phyloP scores from a whole-genome alignment of 1,284 basidiomycete species.

The Tilletia indica region DNA sequence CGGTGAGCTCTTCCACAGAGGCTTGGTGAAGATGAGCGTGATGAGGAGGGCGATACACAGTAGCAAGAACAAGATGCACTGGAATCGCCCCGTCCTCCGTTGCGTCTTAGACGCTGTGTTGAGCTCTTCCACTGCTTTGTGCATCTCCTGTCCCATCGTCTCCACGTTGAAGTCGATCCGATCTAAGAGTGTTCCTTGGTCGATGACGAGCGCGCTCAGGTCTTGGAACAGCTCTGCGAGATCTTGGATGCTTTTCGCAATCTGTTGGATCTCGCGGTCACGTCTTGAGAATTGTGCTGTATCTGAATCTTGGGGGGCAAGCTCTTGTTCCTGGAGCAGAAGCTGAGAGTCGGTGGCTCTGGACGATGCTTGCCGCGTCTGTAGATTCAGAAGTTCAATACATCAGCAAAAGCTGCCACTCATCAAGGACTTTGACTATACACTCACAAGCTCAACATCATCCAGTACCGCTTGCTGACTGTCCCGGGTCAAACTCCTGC shows the following conservation, averaged over 20 bases:
- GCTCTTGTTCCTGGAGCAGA: conserved; percentile 25
- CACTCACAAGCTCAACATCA: conserved; percentile 47
- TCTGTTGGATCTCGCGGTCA: conserved; percentile 77
- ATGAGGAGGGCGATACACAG: conserved; percentile 83
- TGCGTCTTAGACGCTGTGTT: conserved; percentile 86
- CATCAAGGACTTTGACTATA: conserved; percentile 53
- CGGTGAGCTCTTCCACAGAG: conserved; percentile 50
- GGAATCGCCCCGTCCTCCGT: conserved; percentile 82
- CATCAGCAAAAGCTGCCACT: conserved; percentile 47
- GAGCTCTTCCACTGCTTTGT: conserved; percentile 81
- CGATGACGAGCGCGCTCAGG: conserved; percentile 85
- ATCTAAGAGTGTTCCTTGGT: conserved; percentile 94
- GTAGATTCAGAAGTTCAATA: background rate
- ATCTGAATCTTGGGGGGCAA: conserved; percentile 18
- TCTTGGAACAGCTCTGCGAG: conserved; percentile 96
- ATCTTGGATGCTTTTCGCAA: conserved; percentile 84
- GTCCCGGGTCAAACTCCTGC: conserved; percentile 28
- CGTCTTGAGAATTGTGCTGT: conserved; percentile 44
- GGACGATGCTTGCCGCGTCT: conserved; percentile 15
- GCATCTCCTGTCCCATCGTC: conserved; percentile 75
- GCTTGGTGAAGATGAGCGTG: conserved; percentile 77
- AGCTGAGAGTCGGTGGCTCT: conserved; percentile 26
- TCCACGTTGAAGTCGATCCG: conserved; percentile 97
- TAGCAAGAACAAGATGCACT: conserved; percentile 86
- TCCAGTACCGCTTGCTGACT: conserved; percentile 43